Base-by-base conservation (phyloP, 768 basidiomycete genomes). In the Lactarius sp. region DNA sequence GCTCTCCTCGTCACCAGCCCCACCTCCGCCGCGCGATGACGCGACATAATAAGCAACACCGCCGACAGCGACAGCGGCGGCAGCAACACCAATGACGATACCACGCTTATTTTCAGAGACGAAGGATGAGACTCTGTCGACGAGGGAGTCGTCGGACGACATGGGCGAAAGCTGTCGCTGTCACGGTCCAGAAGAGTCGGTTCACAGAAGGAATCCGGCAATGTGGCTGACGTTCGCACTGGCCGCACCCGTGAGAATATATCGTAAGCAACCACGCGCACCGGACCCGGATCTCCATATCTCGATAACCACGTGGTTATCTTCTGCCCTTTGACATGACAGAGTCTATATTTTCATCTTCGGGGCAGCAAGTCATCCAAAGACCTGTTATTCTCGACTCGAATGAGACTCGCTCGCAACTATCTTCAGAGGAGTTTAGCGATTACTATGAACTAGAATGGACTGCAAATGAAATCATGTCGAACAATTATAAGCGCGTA, bases 1-100 rank as follows among this genome's bases (percentile, higher is more conserved):
- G 39, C 58, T 57, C 61, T 68, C 67, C 59, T 68, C 67, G 59
- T 67, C 65, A 44, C 50, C 39, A 16, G 47, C 46, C 42, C 70
- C 71, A 67, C 70, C 70, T 16, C 71, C 66, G 71, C 68, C 70
- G 73, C 74, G 76, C 27, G 86, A 83, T 55, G 83, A 78, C 16
- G 85, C 83, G 44, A 83, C 84, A 76, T 88, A 88, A 74, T 92
- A 94, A 36, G 86, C 90, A 42, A 83, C 85, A 34, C 87, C 88
- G 52, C 87, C 86, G 34, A 84, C 84, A 47, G 87, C 90, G 67
- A 87, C 75, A 42, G 83, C 80, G 18, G 86, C 88, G 0, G 86
- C 87, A 0, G 87, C 88, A 2, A 89, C 80, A 4, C 89, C 84
- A 67, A 94, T 76, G 47, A 90, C 72, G 22, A 93, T 73, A n/a